phyloP scores from a whole-genome alignment of 148 eudicot species.

The Rhododendron mucronatum region DNA sequence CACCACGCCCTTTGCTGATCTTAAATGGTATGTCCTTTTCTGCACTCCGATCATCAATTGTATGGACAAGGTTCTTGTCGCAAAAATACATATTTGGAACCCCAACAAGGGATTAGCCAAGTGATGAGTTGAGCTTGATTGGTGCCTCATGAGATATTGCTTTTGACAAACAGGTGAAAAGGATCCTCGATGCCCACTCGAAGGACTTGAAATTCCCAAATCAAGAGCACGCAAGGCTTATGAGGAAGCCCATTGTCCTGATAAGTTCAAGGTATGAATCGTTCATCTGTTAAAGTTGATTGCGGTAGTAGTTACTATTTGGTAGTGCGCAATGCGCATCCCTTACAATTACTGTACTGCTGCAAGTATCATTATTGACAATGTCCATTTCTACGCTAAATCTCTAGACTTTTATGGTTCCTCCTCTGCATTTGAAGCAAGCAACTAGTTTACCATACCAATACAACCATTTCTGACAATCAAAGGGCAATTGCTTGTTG shows the following conservation, averaged over 20 bases:
- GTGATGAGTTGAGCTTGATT: neutral
- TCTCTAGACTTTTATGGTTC: neutral
- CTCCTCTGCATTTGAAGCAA: neutral
- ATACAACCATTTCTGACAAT: neutral
- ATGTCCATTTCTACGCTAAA: neutral
- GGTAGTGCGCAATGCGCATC: neutral
- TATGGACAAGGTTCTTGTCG: neutral
- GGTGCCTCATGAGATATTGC: neutral
- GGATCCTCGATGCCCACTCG: conserved; percentile 82
- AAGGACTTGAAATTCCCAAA: conserved; percentile 58
- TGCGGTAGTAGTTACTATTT: neutral
- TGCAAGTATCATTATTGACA: neutral
- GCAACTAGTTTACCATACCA: neutral
- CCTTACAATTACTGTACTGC: neutral
- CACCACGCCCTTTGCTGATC: conserved; percentile 84
- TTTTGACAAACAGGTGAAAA: conserved; percentile 48
- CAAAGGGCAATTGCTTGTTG: neutral
- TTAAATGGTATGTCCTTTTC: conserved; percentile 53
- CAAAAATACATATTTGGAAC: neutral
- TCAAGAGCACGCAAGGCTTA: conserved; percentile 42
- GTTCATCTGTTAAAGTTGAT: neutral
- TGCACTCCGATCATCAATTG: neutral
- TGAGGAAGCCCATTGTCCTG: conserved; percentile 38
- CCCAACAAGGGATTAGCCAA: neutral
- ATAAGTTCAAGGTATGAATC: conserved; percentile 59